These are phyloP conservation scores for Dryadomyces quercivorus DNA, from an alignment of 2,329 filamentous ascomycete genomes.

Conservation along the genomic window DNA sequence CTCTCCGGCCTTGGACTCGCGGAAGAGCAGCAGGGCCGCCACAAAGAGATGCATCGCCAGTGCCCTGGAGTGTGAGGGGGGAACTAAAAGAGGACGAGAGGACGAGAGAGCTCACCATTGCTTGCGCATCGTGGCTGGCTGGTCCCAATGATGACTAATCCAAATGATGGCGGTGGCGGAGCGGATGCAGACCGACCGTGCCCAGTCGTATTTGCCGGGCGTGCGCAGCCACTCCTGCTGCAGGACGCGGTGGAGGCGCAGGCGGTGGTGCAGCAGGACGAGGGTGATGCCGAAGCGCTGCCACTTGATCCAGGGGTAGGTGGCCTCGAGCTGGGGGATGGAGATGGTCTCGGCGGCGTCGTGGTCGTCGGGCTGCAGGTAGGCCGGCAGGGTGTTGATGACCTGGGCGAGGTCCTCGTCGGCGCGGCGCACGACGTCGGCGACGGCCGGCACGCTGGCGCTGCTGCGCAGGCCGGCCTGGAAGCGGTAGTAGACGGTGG, in stretches of 20 bases:
- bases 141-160: constrained; percentile 1
- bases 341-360: background rate
- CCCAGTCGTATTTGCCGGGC: background rate
- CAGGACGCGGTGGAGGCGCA: background rate
- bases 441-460: background rate
- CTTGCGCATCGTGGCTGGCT: background rate
- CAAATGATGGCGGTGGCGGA: background rate
- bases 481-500: background rate
- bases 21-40: background rate
- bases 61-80: background rate
- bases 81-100: background rate
- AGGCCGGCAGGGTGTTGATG: background rate
- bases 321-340: background rate
- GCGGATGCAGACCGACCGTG: background rate
- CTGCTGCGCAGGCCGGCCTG: background rate
- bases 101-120: background rate
- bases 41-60: background rate
- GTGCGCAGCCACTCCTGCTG: background rate
- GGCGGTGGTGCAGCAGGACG: background rate
- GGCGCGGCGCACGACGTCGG: background rate
- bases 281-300: background rate
- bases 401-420: background rate
- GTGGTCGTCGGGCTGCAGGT: background rate
- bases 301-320: constrained; percentile 1
- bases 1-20: background rate